Conservation (phyloP, 106 monocot species). For the Phalaenopsis equestris region DNA sequence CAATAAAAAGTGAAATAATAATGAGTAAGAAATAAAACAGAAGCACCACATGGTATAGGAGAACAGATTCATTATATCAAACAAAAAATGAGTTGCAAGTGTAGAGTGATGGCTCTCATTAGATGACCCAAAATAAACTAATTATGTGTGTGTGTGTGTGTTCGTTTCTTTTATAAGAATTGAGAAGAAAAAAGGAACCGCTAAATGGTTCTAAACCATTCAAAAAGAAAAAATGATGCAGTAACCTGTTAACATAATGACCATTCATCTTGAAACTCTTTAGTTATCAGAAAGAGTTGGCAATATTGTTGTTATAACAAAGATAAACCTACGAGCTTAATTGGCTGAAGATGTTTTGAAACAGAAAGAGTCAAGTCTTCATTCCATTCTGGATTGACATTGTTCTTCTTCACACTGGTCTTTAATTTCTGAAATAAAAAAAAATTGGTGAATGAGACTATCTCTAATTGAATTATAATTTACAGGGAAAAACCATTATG, state of each 20-base stretch:
- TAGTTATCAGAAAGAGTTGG: not conserved
- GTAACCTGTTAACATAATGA: not conserved
- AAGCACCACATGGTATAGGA: no score
- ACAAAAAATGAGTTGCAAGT: no score
- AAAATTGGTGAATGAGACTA: not conserved
- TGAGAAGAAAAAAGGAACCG: no score
- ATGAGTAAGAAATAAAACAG: no score
- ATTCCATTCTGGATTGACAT: constrained; percentile 69
- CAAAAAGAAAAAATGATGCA: no score
- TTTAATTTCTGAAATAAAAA: constrained; percentile 56
- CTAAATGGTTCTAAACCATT: no score
- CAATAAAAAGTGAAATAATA: no score
- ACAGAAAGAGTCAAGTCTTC: constrained; percentile 63
- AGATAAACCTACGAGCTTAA: constrained; percentile 42
- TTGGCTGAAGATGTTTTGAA: constrained; percentile 22
- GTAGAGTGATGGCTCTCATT: no score
- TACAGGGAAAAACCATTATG: not conserved
- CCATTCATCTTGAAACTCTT: not conserved
- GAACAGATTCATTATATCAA: no score
- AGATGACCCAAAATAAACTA: no score
- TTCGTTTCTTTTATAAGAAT: no score
- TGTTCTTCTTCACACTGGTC: constrained; percentile 71
- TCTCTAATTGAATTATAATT: not conserved
- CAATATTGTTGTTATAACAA: not conserved
- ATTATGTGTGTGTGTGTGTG: no score